A percentile compares a stretch with the other conserved stretches of the same genome.
phyloP scores from a whole-genome alignment of 2,329 filamentous ascomycete genomes.

The Pseudogymnoascus sp. region DNA sequence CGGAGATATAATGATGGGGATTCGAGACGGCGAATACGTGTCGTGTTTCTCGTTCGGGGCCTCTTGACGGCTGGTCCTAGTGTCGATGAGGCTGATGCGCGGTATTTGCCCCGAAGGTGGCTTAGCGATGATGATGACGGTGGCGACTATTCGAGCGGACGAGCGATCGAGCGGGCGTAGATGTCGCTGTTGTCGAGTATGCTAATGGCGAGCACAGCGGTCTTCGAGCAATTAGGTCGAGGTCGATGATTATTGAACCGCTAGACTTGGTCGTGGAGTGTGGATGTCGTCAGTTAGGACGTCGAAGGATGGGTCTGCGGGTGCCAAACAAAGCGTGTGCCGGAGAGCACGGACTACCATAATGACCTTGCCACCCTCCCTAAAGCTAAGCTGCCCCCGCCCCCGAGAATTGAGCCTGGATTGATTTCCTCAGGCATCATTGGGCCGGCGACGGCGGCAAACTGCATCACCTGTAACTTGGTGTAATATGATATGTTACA shows the following conservation, averaged over 20 bases:
- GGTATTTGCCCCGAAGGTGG: background rate
- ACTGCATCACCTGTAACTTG: slow-evolving; percentile 1
- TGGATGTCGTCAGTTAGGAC: slow-evolving; percentile 6
- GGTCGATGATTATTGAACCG: slow-evolving; percentile 1
- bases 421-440: slow-evolving; percentile 6
- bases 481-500: background rate
- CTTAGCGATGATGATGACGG: slow-evolving; percentile 3
- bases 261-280: slow-evolving; percentile 2
- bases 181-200: slow-evolving; percentile 1
- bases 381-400: slow-evolving; percentile 1
- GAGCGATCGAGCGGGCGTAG: background rate
- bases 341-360: slow-evolving; percentile 6
- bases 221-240: background rate
- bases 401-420: slow-evolving; percentile 1
- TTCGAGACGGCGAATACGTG: background rate
- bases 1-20: background rate
- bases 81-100: background rate
- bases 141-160: slow-evolving; percentile 2
- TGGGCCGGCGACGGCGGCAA: background rate
- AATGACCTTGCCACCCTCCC: slow-evolving; percentile 6
- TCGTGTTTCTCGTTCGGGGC: background rate
- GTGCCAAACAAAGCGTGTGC: slow-evolving; percentile 6
- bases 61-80: background rate
- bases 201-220: background rate
- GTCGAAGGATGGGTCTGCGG: background rate